Base-by-base conservation (phyloP, 495 filamentous ascomycete species). In the Baudoinia panamericana region DNA sequence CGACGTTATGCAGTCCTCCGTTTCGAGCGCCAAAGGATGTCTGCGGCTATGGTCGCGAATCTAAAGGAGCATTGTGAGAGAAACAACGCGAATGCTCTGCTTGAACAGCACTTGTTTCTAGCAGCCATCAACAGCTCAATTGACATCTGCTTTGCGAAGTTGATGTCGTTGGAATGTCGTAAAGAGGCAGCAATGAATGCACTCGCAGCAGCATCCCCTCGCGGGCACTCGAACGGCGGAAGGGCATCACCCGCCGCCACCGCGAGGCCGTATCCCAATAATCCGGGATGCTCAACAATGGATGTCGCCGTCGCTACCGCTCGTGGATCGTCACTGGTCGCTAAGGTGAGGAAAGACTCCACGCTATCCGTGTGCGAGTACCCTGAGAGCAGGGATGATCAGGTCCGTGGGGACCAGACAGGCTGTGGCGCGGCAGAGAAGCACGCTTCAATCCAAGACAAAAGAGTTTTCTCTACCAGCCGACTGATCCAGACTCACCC, bases 121-220 rank as follows among this genome's bases (percentile, higher is more conserved):
- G 39, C 41, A n/a, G 47, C 47, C 2, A 46, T 50, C 36, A 50
- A 45, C 36, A 32, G 22, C 22, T 45, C 47, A n/a, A 50, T 50
- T 41, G 47, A 50, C 26, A 46, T 50, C n/a, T 45, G 41, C 30
- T 50, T 50, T 31, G 47, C 47, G 3, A 45, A 46, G 23, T 23
- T 50, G 11, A 50, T 41, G 20, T 45, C 47, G 16, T 36, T 50
- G 1, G 47, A 50, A 4, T 50, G 47, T 23, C 11, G 42, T 3
- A 50, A 46, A 23, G 47, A 50, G 27, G 47, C 35, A 15, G 47
- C 47, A 6, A 41, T 50, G 31, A 21, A 21, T 7, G 37, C 38
- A 15, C 27, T 37, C 3, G n/a, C 7, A 16, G 30, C 18, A 5
- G 30, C 21, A 19, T 43, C 41, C 11, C n/a, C 20, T 25, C 30